phyloP scores from a whole-genome alignment of 2,329 filamentous ascomycete genomes.

The Raffaelea albimanens region DNA sequence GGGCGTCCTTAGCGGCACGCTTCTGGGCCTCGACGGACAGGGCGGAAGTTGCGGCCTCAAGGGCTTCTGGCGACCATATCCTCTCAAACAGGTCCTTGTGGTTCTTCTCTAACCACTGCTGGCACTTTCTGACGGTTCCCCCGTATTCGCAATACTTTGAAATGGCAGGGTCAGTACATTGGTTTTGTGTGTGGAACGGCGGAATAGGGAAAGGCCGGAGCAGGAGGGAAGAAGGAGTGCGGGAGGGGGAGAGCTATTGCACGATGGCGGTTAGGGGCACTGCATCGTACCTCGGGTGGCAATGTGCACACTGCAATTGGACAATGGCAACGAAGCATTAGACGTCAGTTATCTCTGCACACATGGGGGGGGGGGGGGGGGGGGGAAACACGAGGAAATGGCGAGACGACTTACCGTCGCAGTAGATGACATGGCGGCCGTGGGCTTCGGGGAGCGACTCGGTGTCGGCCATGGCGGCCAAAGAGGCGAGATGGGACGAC shows the following conservation, averaged over 20 bases:
- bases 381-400: too few relatives aligned
- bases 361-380: too few relatives aligned
- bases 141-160: conserved; percentile 95
- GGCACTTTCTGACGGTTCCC: conserved; percentile 91
- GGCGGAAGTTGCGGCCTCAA: conserved; percentile 74
- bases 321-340: conserved; percentile 6
- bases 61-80: conserved; percentile 79
- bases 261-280: background rate
- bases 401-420: conserved; percentile 39
- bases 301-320: conserved; percentile 48
- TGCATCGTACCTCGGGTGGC: conserved; percentile 48
- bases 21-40: conserved; percentile 89
- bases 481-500: too few relatives aligned
- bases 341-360: conserved; percentile 1
- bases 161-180: background rate
- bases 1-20: conserved; percentile 88
- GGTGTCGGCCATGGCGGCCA: conserved; percentile 40
- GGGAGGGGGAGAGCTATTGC: background rate
- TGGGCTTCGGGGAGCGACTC: conserved; percentile 39
- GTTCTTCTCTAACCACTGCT: conserved; percentile 80
- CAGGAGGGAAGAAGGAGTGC: background rate
- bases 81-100: conserved; percentile 64
- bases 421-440: conserved; percentile 44
- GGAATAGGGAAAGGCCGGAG: background rate
- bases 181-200: background rate